Base-by-base conservation (phyloP, 2,329 filamentous ascomycete genomes). In the Aspergillus sp. region DNA sequence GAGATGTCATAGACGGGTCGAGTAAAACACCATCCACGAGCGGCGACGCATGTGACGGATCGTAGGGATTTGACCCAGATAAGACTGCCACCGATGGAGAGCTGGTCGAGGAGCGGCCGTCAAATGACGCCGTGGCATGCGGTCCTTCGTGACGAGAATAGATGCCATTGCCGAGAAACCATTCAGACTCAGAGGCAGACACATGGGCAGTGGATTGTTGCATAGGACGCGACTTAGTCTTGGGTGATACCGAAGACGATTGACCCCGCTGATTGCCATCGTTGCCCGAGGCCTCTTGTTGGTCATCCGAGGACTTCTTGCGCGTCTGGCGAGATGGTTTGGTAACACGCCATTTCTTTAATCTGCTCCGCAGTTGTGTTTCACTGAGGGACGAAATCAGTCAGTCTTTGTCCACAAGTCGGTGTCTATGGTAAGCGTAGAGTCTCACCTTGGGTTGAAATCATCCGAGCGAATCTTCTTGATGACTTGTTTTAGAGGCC, bases 281-380 rank as follows among this genome's bases (percentile, higher is more conserved):
- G 24, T 70, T 69, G 16, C 60, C 59, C 18, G 57, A 59, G 22
- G 32, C 20, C 14, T 69, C 54, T 39, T 56, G 51, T 54, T 63
- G 63, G 39, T 55, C 51, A 51, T 69, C 65, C 7, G 67, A 66
- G n/a, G 71, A 67, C 54, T 77, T 77, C 68, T 77, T 78, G 54
- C 76, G 72, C 54, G 71, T 75, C 59, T 78, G 76, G 16, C 76
- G 76, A 24, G 75, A 78, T n/a, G 76, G 75, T 60, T 78, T 78
- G 57, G 75, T 78, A 45, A 78, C 76, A 20, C 77, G 69, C 77
- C 77, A 78, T 69, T 78, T 78, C 73, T 78, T 78, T 51, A 78
- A 61, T 56, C 75, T 71, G 59, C 77, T 78, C 56, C 77, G 75
- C 58, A 78, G 62, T 65, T 78, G 77, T n/a, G 76, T 78, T 65